A percentile compares a stretch with the other conserved stretches of the same genome.
Conservation (phyloP, 31 red algal species). For the Endocladia muricata region DNA sequence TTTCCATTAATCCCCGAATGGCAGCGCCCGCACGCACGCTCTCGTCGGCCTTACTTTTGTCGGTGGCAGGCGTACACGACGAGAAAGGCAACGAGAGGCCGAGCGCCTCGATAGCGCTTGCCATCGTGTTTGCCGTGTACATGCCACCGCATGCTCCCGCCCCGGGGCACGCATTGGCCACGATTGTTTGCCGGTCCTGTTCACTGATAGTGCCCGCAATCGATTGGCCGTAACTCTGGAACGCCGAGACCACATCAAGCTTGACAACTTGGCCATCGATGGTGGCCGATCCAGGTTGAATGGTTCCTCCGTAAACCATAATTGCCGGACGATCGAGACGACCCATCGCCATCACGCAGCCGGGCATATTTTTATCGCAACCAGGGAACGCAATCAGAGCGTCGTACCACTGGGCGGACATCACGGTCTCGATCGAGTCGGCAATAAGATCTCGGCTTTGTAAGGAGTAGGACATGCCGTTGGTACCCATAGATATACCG, state of each 20-base stretch:
- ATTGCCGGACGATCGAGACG: slow-evolving; percentile 26
- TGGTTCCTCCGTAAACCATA: slow-evolving; percentile 58
- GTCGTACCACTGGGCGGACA: slow-evolving; percentile 29
- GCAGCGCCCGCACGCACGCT: not conserved
- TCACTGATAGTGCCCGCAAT: slow-evolving; percentile 3
- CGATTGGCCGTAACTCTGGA: not conserved
- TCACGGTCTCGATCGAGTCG: slow-evolving; percentile 43
- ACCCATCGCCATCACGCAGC: slow-evolving; percentile 36
- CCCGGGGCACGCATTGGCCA: slow-evolving; percentile 41
- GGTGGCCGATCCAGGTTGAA: slow-evolving; percentile 45
- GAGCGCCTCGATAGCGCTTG: slow-evolving; percentile 34
- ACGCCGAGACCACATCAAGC: not conserved
- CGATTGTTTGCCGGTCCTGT: slow-evolving; percentile 23
- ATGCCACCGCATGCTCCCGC: slow-evolving; percentile 48
- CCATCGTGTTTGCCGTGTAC: slow-evolving; percentile 72
- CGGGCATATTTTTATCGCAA: slow-evolving; percentile 68
- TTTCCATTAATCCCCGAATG: slow-evolving; percentile 27
- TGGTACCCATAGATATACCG: slow-evolving; percentile 53
- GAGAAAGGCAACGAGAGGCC: slow-evolving; percentile 52
- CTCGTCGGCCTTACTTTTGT: not conserved
- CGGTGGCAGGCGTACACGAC: slow-evolving; percentile 15
- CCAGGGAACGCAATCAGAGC: slow-evolving; percentile 43
- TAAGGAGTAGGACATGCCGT: slow-evolving; percentile 58
- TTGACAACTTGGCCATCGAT: not conserved
- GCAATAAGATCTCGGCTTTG: slow-evolving; percentile 55